Conservation (phyloP, 129 eudicot genomes). For the Glebionis coronaria region DNA sequence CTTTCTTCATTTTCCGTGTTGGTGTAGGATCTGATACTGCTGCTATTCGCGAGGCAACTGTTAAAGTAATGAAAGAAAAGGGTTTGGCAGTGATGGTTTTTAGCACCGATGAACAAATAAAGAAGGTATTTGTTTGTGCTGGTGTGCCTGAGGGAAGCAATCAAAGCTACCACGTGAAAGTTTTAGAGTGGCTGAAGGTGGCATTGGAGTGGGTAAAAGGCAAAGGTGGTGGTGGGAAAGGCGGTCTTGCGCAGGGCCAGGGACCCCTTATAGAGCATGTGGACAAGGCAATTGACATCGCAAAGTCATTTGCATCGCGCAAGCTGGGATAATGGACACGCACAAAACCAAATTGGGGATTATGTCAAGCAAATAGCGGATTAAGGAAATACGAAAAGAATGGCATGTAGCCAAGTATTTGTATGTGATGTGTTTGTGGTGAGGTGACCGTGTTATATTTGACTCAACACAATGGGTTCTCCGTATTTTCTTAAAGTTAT, state of each 20-base stretch:
- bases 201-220: conserved; percentile 68
- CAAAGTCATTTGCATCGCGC: conserved; percentile 64
- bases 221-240: conserved; percentile 88
- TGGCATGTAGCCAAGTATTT: conserved; percentile 2
- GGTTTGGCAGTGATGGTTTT: conserved; percentile 86
- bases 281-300: conserved; percentile 69
- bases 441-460: too few relatives aligned
- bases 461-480: conserved; percentile 12
- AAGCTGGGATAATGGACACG: conserved; percentile 43
- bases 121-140: conserved; percentile 84
- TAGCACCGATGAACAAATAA: conserved; percentile 64
- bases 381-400: not conserved
- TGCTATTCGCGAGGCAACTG: conserved; percentile 92
- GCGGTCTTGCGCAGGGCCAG: conserved; percentile 94
- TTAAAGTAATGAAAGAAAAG: conserved; percentile 84
- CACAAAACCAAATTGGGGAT: conserved; percentile 11
- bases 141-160: conserved; percentile 91
- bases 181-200: conserved; percentile 70
- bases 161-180: conserved; percentile 59
- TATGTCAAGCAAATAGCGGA: conserved; percentile 13
- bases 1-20: conserved; percentile 66
- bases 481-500: too few relatives aligned
- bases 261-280: conserved; percentile 56
- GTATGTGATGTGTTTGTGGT: conserved; percentile 3
- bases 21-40: conserved; percentile 74